These are phyloP conservation scores for Anethum foeniculum DNA, from an alignment of 140 eudicot species.

Conservation along the genomic window DNA sequence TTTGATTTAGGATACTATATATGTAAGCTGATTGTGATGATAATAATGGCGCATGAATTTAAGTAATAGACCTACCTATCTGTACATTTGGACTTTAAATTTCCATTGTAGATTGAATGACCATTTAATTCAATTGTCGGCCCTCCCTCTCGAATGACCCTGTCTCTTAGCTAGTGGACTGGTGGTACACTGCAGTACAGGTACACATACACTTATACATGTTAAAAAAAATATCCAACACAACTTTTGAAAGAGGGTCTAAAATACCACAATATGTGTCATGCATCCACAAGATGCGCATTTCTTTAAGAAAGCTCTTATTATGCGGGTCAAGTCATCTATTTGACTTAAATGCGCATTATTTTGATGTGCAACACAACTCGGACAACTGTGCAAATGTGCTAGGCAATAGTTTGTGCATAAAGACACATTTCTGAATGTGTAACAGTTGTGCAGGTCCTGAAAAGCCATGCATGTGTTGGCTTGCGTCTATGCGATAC, in stretches of 20 bases:
- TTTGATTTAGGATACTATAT: not conserved
- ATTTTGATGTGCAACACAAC: not conserved
- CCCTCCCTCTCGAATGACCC: not conserved
- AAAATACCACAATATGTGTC: not conserved
- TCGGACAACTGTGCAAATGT: not conserved
- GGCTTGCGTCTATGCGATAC: not conserved
- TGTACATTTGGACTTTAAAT: not conserved
- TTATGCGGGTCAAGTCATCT: not conserved
- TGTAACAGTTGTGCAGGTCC: not conserved
- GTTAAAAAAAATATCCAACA: not conserved
- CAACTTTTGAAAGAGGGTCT: not conserved
- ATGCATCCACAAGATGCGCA: not conserved
- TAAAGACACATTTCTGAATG: not conserved
- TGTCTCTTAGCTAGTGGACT: not conserved
- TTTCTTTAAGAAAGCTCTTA: not conserved
- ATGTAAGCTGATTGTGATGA: not conserved
- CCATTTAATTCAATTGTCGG: conserved; percentile 13
- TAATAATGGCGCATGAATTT: not conserved
- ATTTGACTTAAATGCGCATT: not conserved
- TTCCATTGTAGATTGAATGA: not conserved
- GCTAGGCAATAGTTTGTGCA: not conserved
- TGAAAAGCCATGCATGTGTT: not conserved
- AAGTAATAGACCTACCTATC: not conserved
- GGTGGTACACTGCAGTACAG: not conserved
- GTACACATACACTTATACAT: not conserved